Base-by-base conservation (phyloP, 768 basidiomycete species). In the Boletus huronensis region DNA sequence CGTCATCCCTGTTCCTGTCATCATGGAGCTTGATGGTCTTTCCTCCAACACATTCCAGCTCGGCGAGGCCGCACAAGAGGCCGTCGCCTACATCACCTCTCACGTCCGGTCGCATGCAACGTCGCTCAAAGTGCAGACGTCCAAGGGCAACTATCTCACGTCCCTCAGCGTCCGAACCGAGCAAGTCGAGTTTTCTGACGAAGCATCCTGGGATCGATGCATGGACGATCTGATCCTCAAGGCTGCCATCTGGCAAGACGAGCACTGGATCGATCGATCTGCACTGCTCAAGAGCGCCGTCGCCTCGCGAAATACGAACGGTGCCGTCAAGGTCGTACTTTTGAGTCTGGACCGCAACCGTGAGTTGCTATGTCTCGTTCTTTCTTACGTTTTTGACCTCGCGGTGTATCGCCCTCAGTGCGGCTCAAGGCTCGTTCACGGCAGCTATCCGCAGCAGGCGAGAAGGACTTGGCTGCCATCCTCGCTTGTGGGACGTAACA, bases 21-120 rank as follows among this genome's bases (percentile, higher is more conserved):
- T 98, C 66, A 98, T 95, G 79, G 97, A 99, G 63, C 85, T 99
- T 8, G 96, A 99, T 60, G 93, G 94, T n/a, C 83, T 98, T 8
- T 78, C 81, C 1, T 71, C 75, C 53, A 87, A 89, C 59, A 71
- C 80, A 0, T 70, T 80, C 0, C 78, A 80, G 41, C 85, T 98
- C 23, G 91, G 87, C 38, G 79, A 83, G 43, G 83, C 90, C 0
- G 94, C 97, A 0, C 75, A 77, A 35, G 75, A 77, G 11, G 91
- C 94, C 0, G 75, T 97, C 55, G 58, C 77, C 0, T 97, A 92
- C 64, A 81, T 98, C 61, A 81, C 86, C 3, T 75, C 82, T 1
- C 85, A 88, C 61, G 72, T 98, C 55, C 88, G 87, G 47, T 79
- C 87, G 4, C 87, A 92, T 66, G 72, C 84, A 0, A 72, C 77